phyloP scores from a whole-genome alignment of 2,329 filamentous ascomycete species.

The Cyphellophora europaea region DNA sequence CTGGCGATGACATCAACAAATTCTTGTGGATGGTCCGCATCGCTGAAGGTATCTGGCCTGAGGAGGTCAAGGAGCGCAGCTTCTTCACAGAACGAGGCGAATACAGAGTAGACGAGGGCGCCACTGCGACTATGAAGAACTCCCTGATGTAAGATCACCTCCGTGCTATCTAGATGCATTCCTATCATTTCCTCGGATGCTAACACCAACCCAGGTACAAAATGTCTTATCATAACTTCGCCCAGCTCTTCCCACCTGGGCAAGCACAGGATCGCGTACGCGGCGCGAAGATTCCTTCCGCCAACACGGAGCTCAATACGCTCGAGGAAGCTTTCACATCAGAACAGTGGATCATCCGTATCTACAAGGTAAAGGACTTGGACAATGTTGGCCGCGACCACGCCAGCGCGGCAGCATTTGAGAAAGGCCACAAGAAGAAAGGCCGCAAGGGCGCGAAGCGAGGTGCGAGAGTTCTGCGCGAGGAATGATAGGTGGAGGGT shows the following conservation, averaged over 20 bases:
- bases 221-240: constrained; percentile 99
- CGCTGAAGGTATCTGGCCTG: constrained; percentile 98
- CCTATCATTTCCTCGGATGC: constrained; percentile 1
- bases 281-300: constrained; percentile 66
- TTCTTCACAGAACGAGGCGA: constrained; percentile 93
- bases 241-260: constrained; percentile 78
- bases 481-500: too few species aligned
- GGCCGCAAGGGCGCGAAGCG: constrained; percentile 26
- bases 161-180: neutral
- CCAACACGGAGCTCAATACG: constrained; percentile 75
- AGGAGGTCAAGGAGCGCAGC: constrained; percentile 92
- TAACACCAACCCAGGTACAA: constrained; percentile 66
- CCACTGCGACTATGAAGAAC: constrained; percentile 96
- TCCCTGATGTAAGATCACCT: constrained; percentile 74
- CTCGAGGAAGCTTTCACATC: constrained; percentile 89
- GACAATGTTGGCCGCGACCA: constrained; percentile 94
- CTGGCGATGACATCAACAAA: constrained; percentile 98
- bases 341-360: constrained; percentile 99
- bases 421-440: constrained; percentile 45
- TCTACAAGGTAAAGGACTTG: constrained; percentile 99
- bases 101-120: constrained; percentile 87
- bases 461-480: constrained; percentile 34
- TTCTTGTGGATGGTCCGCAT: constrained; percentile 99
- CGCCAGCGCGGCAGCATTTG: constrained; percentile 47
- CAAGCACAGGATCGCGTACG: constrained; percentile 88